Evolutionary conservation across 495 filamentous ascomycete genomes (phyloP).

Genomic region (Stereocaulon alpinum): DNA sequence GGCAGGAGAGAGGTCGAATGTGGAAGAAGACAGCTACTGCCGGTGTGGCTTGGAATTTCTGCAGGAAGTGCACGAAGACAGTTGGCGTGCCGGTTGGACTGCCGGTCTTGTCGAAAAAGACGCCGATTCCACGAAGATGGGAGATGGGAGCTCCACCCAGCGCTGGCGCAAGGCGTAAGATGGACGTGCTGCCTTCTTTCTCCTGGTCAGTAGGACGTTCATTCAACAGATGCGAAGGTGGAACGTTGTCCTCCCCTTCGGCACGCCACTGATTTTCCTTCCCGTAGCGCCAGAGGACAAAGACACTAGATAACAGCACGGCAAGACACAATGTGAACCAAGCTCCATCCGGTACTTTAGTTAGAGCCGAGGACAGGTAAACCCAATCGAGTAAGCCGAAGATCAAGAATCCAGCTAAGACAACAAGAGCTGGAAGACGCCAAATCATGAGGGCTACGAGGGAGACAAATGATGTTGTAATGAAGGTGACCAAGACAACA

Average conservation of each 20-base stretch:
- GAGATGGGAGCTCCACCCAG: slow-evolving; percentile 40
- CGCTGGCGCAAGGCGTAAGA: slow-evolving; percentile 26
- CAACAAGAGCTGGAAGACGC: slow-evolving; percentile 45
- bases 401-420: slow-evolving; percentile 50
- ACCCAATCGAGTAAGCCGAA: slow-evolving; percentile 53
- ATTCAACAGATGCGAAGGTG: slow-evolving; percentile 35
- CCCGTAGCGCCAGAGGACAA: slow-evolving; percentile 64
- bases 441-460: slow-evolving; percentile 59
- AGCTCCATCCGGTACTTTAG: slow-evolving; percentile 59
- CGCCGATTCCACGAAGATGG: slow-evolving; percentile 42
- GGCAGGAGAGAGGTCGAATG: slow-evolving; percentile 42
- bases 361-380: slow-evolving; percentile 56
- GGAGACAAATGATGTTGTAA: slow-evolving; percentile 60
- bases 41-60: slow-evolving; percentile 48
- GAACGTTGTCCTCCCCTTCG: slow-evolving; percentile 50
- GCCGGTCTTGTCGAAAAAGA: slow-evolving; percentile 60
- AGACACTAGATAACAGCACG: slow-evolving; percentile 44
- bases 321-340: slow-evolving; percentile 66
- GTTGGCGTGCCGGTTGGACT: slow-evolving; percentile 37
- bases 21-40: slow-evolving; percentile 55
- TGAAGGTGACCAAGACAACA: slow-evolving; percentile 65
- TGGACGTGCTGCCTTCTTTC: neutral
- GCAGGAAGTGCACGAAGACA: slow-evolving; percentile 54
- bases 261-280: slow-evolving; percentile 65
- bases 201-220: neutral